phyloP scores from a whole-genome alignment of 1,284 basidiomycete genomes.

The Limonomyces culmigenus region DNA sequence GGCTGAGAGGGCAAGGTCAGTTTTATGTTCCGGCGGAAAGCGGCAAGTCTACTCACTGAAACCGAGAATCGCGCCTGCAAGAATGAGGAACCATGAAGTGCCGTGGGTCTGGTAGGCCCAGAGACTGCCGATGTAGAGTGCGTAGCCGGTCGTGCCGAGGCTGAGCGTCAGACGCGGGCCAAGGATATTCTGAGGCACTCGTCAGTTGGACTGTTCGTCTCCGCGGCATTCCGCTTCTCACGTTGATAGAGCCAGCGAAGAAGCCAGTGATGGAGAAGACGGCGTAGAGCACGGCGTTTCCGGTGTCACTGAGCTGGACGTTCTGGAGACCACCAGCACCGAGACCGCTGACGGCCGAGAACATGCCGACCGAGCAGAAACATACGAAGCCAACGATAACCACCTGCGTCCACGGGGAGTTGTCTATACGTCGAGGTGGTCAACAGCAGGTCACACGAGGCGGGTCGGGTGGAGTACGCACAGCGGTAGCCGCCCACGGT shows the following conservation, averaged over 20 bases:
- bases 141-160: slow-evolving; percentile 54
- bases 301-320: slow-evolving; percentile 40
- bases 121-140: slow-evolving; percentile 50
- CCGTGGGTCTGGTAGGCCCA: slow-evolving; percentile 37
- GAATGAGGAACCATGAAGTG: slow-evolving; percentile 27
- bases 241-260: slow-evolving; percentile 42
- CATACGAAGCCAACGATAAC: slow-evolving; percentile 51
- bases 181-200: slow-evolving; percentile 65
- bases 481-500: too few relatives aligned
- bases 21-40: too few relatives aligned
- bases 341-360: slow-evolving; percentile 36
- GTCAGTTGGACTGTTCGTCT: slow-evolving; percentile 3
- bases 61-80: slow-evolving; percentile 23
- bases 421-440: too few relatives aligned
- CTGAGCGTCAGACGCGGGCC: slow-evolving; percentile 59
- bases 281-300: slow-evolving; percentile 48
- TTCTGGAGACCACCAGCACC: slow-evolving; percentile 58
- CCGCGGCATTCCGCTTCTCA: slow-evolving; percentile 1
- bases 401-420: slow-evolving; percentile 26
- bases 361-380: slow-evolving; percentile 43
- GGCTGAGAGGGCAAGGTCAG: too few relatives aligned
- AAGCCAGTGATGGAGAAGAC: slow-evolving; percentile 50
- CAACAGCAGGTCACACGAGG: too few relatives aligned
- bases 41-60: too few relatives aligned
- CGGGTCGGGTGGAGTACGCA: too few relatives aligned